phyloP scores from a whole-genome alignment of 176 grass and related monocot genomes.

The Musa beccarii region DNA sequence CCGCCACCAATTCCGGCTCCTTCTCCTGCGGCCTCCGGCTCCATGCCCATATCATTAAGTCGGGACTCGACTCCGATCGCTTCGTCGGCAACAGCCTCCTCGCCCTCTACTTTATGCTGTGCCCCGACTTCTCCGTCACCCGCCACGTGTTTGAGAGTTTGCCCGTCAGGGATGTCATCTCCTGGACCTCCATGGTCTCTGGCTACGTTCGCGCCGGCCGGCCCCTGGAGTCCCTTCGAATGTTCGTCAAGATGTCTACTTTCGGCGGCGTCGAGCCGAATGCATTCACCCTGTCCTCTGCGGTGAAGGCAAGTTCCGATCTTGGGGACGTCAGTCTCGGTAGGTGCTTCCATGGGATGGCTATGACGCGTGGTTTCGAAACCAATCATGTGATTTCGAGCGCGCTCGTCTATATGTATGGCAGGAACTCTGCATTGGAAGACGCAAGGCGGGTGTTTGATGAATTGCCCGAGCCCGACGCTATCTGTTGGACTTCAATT shows the following conservation, averaged over 20 bases:
- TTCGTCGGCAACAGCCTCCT: constrained; percentile 31
- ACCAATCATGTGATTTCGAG: constrained; percentile 50
- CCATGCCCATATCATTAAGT: constrained; percentile 18
- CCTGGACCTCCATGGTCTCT: constrained; percentile 75
- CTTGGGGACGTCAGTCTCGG: constrained; percentile 39
- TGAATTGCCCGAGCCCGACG: constrained; percentile 55
- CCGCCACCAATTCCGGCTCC: constrained; percentile 2
- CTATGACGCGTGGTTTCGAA: constrained; percentile 34
- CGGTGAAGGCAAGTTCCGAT: constrained; percentile 63
- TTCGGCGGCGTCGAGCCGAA: constrained; percentile 50
- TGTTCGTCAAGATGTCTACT: constrained; percentile 42
- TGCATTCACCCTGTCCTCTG: constrained; percentile 58
- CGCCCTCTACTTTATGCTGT: constrained; percentile 61
- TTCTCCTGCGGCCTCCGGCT: constrained; percentile 13
- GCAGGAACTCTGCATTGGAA: constrained; percentile 18
- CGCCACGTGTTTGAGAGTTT: constrained; percentile 67
- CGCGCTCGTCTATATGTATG: constrained; percentile 67
- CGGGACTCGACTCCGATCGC: constrained; percentile 18
- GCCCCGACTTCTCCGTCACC: constrained; percentile 32
- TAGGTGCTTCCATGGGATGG: constrained; percentile 55
- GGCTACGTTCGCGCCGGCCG: constrained; percentile 36
- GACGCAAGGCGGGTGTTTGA: constrained; percentile 50
- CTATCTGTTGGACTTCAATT: constrained; percentile 71
- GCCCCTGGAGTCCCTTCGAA: constrained; percentile 38
- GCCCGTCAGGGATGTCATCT: constrained; percentile 56